Evolutionary conservation across 805 yeast genomes (phyloP).

Genomic region (Candida silvatica): DNA sequence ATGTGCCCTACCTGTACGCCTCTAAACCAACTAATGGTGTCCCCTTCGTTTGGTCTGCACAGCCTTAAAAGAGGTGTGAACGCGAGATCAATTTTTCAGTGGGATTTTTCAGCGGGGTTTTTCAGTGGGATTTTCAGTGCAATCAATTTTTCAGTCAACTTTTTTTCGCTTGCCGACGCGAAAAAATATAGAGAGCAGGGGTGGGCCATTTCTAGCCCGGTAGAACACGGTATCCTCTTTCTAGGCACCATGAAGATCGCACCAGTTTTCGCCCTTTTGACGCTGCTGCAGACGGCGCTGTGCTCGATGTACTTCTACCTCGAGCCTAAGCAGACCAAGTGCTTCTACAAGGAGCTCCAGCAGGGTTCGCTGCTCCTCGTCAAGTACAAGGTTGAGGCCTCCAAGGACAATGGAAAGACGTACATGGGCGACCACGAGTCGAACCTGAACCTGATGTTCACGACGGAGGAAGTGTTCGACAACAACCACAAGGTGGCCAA

Average conservation of each 20-base stretch:
- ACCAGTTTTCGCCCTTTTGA: not conserved
- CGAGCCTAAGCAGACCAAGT: constrained; percentile 42
- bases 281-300: constrained; percentile 1
- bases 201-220: no score
- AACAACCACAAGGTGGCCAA: constrained; percentile 68
- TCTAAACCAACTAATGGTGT: no score
- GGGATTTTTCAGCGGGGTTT: no score
- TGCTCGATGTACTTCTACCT: constrained; percentile 37
- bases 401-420: constrained; percentile 12
- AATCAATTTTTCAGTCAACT: no score
- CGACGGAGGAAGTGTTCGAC: constrained; percentile 62
- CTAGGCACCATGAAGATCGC: no score
- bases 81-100: no score
- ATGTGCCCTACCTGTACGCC: not conserved
- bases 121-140: no score
- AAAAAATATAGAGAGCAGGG: not conserved
- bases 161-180: no score
- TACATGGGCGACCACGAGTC: constrained; percentile 1
- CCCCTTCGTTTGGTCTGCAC: no score
- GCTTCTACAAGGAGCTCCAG: constrained; percentile 49
- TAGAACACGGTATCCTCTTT: no score
- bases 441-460: constrained; percentile 13
- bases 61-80: no score
- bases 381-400: constrained; percentile 37
- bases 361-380: constrained; percentile 42